Evolutionary conservation across 2,329 filamentous ascomycete genomes (phyloP), one percentile per base, ranked within the genome.

Genomic region (Sclerotiophoma versabilis): DNA sequence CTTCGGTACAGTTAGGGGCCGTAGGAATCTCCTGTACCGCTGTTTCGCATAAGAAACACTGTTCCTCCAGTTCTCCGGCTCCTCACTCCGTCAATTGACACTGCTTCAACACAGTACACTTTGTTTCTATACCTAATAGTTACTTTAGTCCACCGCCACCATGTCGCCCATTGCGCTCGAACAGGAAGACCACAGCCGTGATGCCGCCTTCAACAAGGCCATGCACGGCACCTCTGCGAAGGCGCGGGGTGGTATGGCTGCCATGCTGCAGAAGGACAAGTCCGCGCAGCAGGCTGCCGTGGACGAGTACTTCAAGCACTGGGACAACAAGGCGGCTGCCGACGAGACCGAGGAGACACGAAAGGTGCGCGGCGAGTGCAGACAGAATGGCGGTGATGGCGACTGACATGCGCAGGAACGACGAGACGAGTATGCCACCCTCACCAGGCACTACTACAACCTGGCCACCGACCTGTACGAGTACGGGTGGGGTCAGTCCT

Each of bases 371-470:
- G 14, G 20, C 23, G 43, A 14, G 29, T 37, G 47, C 33, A 48
- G 26, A 4, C 26, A n/a, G 19, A 54, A 17, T 34, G 29, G 51
- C 45, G 44, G 19, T 38, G 27, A 37, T 30, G 20, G 17, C 27
- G 44, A 39, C 64, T 74, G 46, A 72, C 61, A 41, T 20, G 22
- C n/a, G 10, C 72, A 92, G 89, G 84, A 89, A 64, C 87, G 92
- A 73, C 87, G 88, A 70, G 89, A 88, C 57, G 91, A 97, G 79
- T 98, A 98, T 77, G 93, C 93, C 47, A 96, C 92, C 29, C 80
- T 98, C 73, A 97, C 93, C 41, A 87, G 91, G 82, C 92, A 97
- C 76, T 96, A 97, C 84, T 97, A 97, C 82, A 96, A 97, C 79
- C 86, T 96, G 42, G 92, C 91, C n/a, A 97, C 93, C 65, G 93